A percentile compares a stretch with the other conserved stretches of the same genome.
phyloP scores from a whole-genome alignment of 2,329 filamentous ascomycete species.

The Ophiognomonia clavigignenti-juglandacearum region DNA sequence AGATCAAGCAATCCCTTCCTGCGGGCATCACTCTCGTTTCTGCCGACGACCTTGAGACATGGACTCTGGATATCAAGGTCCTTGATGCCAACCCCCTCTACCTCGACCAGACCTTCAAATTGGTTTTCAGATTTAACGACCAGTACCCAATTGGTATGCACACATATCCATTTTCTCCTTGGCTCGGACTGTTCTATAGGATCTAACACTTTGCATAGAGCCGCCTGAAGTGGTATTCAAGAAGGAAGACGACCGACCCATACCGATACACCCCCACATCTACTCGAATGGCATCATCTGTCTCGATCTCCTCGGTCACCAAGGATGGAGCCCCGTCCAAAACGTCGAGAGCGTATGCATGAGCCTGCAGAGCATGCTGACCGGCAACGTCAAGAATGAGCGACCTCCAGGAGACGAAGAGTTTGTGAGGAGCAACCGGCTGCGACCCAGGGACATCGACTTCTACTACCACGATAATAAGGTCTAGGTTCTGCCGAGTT shows the following conservation, averaged over 20 bases:
- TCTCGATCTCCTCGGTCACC: conserved; percentile 79
- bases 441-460: conserved; percentile 80
- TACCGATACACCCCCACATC: conserved; percentile 95
- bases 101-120: conserved; percentile 68
- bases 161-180: neutral
- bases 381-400: conserved; percentile 88
- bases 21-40: conserved; percentile 74
- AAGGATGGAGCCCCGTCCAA: conserved; percentile 95
- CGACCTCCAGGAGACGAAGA: conserved; percentile 85
- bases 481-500: too few relatives aligned
- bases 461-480: conserved; percentile 92
- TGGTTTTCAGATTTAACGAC: conserved; percentile 80
- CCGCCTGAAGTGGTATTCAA: conserved; percentile 92
- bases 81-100: conserved; percentile 91
- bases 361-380: conserved; percentile 97
- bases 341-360: conserved; percentile 97
- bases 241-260: conserved; percentile 56
- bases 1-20: conserved; percentile 55
- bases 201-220: conserved; percentile 48
- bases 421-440: conserved; percentile 76
- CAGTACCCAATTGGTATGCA: conserved; percentile 85
- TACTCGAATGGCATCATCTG: conserved; percentile 99
- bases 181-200: neutral
- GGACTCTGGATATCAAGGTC: conserved; percentile 88
- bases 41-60: conserved; percentile 80